Percentiles rank a stretch among this genome's conserved stretches.
phyloP scores from a whole-genome alignment of 164 flowering plant species.

The Liquidambar formosana region DNA sequence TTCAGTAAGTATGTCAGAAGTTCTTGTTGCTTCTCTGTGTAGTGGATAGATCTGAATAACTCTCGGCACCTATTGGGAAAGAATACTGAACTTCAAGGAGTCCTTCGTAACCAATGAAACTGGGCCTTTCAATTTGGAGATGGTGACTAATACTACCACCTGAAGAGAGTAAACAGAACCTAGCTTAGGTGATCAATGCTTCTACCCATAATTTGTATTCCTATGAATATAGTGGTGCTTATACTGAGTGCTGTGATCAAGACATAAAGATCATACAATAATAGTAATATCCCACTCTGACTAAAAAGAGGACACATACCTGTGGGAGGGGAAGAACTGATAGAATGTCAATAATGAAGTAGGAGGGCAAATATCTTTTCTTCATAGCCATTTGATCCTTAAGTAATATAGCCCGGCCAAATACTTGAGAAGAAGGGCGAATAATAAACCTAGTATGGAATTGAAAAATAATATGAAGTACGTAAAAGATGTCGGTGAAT shows the following conservation, averaged over 20 bases:
- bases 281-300: too few species aligned
- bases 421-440: conserved; percentile 85
- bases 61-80: conserved; percentile 77
- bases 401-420: conserved; percentile 82
- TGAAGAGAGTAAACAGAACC: conserved; percentile 23
- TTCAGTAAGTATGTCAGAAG: conserved; percentile 78
- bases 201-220: too few species aligned
- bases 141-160: conserved; percentile 51
- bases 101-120: conserved; percentile 54
- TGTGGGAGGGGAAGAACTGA: conserved; percentile 93
- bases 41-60: conserved; percentile 59
- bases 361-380: conserved; percentile 56
- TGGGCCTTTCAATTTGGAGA: conserved; percentile 46
- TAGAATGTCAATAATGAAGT: conserved; percentile 74
- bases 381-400: conserved; percentile 59
- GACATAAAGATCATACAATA: too few species aligned
- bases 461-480: conserved; percentile 70
- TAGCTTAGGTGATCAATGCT: not conserved
- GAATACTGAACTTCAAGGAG: conserved; percentile 48
- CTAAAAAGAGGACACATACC: conserved; percentile 43
- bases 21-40: conserved; percentile 66
- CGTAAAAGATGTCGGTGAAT: conserved; percentile 64
- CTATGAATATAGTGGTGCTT: too few species aligned
- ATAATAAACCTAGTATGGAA: conserved; percentile 84
- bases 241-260: too few species aligned